Evolutionary conservation across 129 eudicot species (phyloP), one percentile per base, ranked within the genome.

Genomic region (Artemisia tridentata): DNA sequence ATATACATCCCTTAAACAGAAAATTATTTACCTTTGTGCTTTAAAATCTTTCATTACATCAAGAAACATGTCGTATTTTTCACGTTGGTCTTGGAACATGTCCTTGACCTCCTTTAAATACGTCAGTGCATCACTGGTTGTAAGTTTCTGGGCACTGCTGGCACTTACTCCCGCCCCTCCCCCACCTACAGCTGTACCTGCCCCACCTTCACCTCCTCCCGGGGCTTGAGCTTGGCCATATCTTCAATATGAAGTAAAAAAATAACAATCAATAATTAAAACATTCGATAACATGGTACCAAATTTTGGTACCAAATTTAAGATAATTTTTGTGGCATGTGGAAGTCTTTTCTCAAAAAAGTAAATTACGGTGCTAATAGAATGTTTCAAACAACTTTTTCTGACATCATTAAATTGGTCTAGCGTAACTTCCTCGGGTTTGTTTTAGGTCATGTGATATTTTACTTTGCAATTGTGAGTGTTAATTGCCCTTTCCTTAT

Each of bases 81-180:
- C 99, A 65, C 97, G 72, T 63, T 93, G 93, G 65, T 88, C 91
- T 68, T 84, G 88, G 68, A 93, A 93, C 96, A 87, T 90, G 68
- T 93, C 99, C 84, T 93, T 93, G 59, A 93, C 99, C 75, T 93
- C 91, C 75, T 93, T 93, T 69, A 93, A 84, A 78, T 93, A 93
- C 18, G 86, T 78, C 77, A 93, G 80, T 3, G 99, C 99, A 55
- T 93, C 99, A 72, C 84, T 86, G 5, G 97, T 93, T 11, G 99
- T 93, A n/a, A 90, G 95, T 76, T 85, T 92, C 25, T 83, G 96
- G 27, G 90, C 79, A 77, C 86, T 73, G 46, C 75, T 80, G 31
- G 71, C 83, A 15, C 80, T 80, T 10, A 74, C 80, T 16, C 70
- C 78, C 1, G 64, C 78, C 19, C 66, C 92, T 38, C 80, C 87